Base-by-base conservation (phyloP, 2,329 filamentous ascomycete genomes). In the Trichoderma hamatum region DNA sequence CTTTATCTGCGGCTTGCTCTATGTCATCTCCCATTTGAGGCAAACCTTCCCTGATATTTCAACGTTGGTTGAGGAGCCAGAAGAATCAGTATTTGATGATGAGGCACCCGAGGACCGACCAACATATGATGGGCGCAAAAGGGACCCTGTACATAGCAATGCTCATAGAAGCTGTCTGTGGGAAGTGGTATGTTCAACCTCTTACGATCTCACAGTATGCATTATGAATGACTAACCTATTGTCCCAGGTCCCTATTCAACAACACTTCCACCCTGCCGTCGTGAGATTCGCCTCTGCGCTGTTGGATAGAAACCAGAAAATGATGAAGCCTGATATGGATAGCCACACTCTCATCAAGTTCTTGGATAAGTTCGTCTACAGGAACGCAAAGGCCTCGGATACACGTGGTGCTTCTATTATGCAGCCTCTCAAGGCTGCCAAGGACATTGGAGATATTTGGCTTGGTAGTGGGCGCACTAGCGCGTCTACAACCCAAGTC, bases 321-420 rank as follows among this genome's bases (percentile, higher is more conserved):
- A 90, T 92, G 70, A 89, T 92, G 71, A 98, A 98, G 80, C 94
- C 96, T 0, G 96, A 99, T 75, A 85, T 97, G 63, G 90, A 92
- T 19, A 90, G 93, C 69, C 95, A 98, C 79, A 96, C 93, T 1
- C 86, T 99, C 60, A 96, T 96, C 76, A 92, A 96, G 79, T 99
- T 99, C 85, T 85, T 99, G 69, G 96, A 99, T 81, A 94, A 96
- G 74, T 99, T 99, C 79, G 93, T 97, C n/a, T 99, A 98, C 85
- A 91, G 93, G 73, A 97, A 96, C 75, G 90, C 95, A 71, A 97
- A 97, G 84, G 84, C 89, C 4, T 86, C 86, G 19, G 84, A 88
- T 63, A 84, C 88, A 34, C 92, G 92, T 72, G 96, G 96, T 61
- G 86, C 88, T 32, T 97, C 94, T 30, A 97, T 99, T 79, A 99